Base-by-base conservation (phyloP, 371 early-diverging fungal genomes). In the Lichtheimia hyalospora region DNA sequence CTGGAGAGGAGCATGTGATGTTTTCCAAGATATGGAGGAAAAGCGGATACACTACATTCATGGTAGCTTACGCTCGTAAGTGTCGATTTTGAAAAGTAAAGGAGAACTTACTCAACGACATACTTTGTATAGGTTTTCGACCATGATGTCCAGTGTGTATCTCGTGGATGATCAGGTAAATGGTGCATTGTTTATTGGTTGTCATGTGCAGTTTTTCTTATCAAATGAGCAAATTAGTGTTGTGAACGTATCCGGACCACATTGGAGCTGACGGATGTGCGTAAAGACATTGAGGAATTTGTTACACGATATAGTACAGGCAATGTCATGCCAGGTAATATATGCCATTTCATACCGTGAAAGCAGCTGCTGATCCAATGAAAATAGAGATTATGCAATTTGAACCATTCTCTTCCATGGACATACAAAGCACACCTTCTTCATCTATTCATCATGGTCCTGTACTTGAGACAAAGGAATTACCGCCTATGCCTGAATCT, bases 101-200 rank as follows among this genome's bases (percentile, higher is more conserved):
- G 49, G 23, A 44, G 1, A 41, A 7, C 44, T 28, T 43, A 15
- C 52, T 14, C 48, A 12, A 10, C 43, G 12, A 13, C 15, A n/a
- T 51, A n/a, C 7, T 24, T 12, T 52, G 8, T 42, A 41, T 61
- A 77, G 77, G 34, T 79, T 72, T 65, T 63, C 80, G 6, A 79
- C 68, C 58, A 71, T 79, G 63, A 69, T 76, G 68, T 76, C 80
- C 6, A 76, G 67, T 52, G 73, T 71, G 24, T 76, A 68, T 49
- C 66, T 67, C 41, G 66, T 74, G 27, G 77, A 79, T 65, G 80
- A 79, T 42, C 72, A 74, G 65, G 78, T 74, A 72, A 50, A 21
- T 51, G 18, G 21, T 25, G 20, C 23, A 43, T 21, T 7, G 14
- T 13, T 23, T 40, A 48, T 48, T 51, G 12, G 10, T 63, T 39